Evolutionary conservation across 306 rosid species (phyloP), one percentile per base, ranked within the genome.

Genomic region (Cicer judaicum): DNA sequence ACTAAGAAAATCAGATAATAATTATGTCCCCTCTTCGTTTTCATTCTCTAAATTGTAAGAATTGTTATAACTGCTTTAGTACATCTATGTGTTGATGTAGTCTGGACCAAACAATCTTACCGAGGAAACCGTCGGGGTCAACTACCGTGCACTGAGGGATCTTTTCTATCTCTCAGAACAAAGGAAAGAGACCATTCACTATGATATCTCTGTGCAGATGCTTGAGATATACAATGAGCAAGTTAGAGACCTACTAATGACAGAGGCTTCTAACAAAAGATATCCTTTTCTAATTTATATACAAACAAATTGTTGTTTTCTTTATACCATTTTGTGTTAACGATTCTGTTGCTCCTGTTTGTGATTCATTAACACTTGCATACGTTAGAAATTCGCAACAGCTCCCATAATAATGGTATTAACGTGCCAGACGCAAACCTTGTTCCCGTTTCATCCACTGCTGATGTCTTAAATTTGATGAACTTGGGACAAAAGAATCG

Each of bases 371-470:
- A 78, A 87, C 88, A 70, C 40, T 66, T 49, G 36, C 64, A 41
- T 66, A 93, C 94, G 74, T 84, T 93, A 85, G 97, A 93, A 75
- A 89, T 91, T 46, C 89, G 96, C 40, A 93, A 93, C 80, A 87
- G 91, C 72, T 83, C 97, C 71, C 88, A 81, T 49, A 91, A 81
- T 49, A 91, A 86, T 21, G 97, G 97, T 53, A 91, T 93, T 64
- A 93, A 93, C 39, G 97, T 93, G 74, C 98, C 97, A 11, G 97
- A 91, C 9, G 98, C 98, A 46, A 87, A 82, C 78, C 88, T 86
- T 44, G 86, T 93, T 73, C 90, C 92, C 1, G 98, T 91, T 57
- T 86, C 96, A 53, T 84, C 94, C 29, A 85, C 96, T 56, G 73
- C 89, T 2, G 96, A 93, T 77, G 97, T 91, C 68, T 74, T 91